Evolutionary conservation across 495 filamentous ascomycete species (phyloP), one percentile per base, ranked within the genome.

Genomic region (Podospora comata): DNA sequence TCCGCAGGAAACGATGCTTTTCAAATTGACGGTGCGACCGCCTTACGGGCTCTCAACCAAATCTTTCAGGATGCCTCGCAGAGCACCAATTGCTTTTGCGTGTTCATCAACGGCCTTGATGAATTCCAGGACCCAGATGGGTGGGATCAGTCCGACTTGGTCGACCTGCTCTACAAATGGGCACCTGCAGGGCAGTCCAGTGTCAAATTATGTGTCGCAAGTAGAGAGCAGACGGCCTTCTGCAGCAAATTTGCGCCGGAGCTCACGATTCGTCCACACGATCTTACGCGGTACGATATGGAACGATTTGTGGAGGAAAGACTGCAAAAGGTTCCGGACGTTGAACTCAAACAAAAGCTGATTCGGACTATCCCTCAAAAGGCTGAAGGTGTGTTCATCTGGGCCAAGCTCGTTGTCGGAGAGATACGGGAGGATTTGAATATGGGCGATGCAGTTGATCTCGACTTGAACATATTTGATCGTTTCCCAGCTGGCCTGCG

Each of bases 201-300:
- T 58, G 66, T 82, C 44, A 82, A 82, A 58, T 19, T 82, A 23
- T 84, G 80, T 67, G 74, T 80, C 0, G 77, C 79, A n/a, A 84
- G 81, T 67, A 74, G 81, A 13, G 78, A 79, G 1, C 75, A 74
- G 71, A 76, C 74, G n/a, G 62, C 68, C 7, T 82, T 82, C 67
- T 34, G 70, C 48, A 68, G 78, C 62, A 67, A 81, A 18, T 55
- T 82, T 39, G 27, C 32, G 4, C 30, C 53, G 5, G 62, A 68
- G 2, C 28, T 60, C 64, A 23, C 60, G 2, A 26, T 70, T 1
- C 65, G 65, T 18, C 32, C 63, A 1, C 69, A 66, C 4, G 34
- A 65, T 6, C 66, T 68, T 5, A 71, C 66, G 0, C 44, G 27
- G 3, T 16, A 39, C 6, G 66, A 68, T 23, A 66, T 68, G 61